Conservation (phyloP, 148 eudicot species). For the Silene conica region DNA sequence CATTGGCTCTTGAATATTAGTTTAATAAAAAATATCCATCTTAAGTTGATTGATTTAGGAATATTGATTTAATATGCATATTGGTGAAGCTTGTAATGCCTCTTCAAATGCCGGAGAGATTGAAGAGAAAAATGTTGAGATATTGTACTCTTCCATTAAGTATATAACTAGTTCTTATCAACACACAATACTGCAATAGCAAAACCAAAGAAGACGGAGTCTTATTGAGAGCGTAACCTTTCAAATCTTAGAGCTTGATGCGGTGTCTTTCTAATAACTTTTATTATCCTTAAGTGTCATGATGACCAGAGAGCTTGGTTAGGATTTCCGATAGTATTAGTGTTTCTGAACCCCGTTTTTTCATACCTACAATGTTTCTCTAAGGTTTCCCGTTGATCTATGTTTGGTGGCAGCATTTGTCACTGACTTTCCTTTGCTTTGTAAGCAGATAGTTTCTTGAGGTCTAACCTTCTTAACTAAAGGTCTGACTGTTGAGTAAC, state of each 20-base stretch:
- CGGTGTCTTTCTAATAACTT: neutral
- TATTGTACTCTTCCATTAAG: neutral
- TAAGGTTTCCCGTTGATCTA: too few species aligned
- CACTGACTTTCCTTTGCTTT: neutral
- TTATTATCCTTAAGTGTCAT: neutral
- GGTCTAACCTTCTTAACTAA: neutral
- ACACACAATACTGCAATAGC: too few species aligned
- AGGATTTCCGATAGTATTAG: neutral
- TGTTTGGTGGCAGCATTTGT: neutral
- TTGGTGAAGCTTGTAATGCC: neutral
- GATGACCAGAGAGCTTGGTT: neutral
- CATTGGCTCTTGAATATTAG: neutral
- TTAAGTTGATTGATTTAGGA: neutral
- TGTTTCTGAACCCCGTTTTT: too few species aligned
- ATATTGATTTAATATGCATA: neutral
- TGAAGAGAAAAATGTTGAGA: neutral
- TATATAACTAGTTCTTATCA: conserved; percentile 2
- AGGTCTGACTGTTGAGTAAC: neutral
- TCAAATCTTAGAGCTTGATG: neutral
- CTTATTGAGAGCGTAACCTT: neutral
- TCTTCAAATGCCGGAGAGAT: neutral
- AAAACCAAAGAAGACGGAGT: neutral
- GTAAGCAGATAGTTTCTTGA: too few species aligned
- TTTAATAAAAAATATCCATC: neutral
- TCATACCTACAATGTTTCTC: too few species aligned